Percentiles rank a stretch among this genome's conserved stretches.
Evolutionary conservation across 495 filamentous ascomycete species (phyloP).

Genomic region (Xylaria cubensis): DNA sequence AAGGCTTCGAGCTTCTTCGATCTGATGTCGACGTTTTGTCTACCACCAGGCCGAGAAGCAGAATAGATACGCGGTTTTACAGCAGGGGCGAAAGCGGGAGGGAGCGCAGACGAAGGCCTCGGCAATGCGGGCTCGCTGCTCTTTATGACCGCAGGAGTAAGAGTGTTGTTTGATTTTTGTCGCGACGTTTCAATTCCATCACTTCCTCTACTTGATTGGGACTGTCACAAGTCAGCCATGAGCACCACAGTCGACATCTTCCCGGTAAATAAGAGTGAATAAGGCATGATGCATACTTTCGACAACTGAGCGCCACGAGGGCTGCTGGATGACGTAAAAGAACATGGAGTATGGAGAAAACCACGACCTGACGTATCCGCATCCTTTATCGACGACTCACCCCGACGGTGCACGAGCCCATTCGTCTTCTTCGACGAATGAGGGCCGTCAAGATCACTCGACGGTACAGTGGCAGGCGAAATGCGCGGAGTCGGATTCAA

Average conservation of each 20-base stretch:
- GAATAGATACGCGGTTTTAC: slow-evolving; percentile 9
- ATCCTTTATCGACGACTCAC: background rate
- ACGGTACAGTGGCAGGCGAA: background rate
- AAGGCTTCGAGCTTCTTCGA: slow-evolving; percentile 12
- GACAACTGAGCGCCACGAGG: background rate
- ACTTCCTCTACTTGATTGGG: background rate
- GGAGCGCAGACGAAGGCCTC: background rate
- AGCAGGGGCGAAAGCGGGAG: background rate
- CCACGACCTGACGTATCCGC: background rate
- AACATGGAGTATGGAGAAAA: background rate
- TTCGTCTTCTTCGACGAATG: background rate
- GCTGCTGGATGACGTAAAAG: background rate
- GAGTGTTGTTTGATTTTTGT: background rate
- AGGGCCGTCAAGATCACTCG: background rate
- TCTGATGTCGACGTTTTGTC: background rate
- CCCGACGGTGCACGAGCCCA: background rate
- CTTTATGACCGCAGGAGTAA: background rate
- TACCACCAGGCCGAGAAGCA: background rate
- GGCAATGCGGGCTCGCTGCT: background rate
- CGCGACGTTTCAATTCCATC: background rate
- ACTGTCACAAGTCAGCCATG: background rate
- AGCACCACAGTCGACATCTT: background rate
- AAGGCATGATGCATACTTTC: background rate
- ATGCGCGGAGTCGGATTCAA: background rate
- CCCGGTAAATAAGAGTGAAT: no score